Evolutionary conservation across 108 stramenopile genomes (phyloP).

Genomic region (Conticribra guillardii): DNA sequence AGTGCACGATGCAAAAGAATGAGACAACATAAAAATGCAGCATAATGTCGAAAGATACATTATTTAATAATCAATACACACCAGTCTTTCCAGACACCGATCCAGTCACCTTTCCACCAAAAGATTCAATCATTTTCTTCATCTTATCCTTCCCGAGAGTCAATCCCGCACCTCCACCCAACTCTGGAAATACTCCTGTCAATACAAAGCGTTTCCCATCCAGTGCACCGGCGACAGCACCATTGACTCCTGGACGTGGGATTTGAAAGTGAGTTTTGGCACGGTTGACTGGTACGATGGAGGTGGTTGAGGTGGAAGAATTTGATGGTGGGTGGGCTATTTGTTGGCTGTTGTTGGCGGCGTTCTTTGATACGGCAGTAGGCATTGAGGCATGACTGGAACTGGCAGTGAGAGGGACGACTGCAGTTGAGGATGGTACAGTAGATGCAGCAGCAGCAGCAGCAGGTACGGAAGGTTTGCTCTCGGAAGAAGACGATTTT

Average conservation of each 20-base stretch:
- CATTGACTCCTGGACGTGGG: constrained; percentile 57
- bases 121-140: constrained; percentile 54
- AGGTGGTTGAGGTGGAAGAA: neutral
- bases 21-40: neutral
- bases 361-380: too few relatives aligned
- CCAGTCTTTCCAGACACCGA: constrained; percentile 54
- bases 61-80: neutral
- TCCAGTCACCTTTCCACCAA: constrained; percentile 54
- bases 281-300: constrained; percentile 11
- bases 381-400: too few relatives aligned
- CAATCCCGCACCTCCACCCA: constrained; percentile 66
- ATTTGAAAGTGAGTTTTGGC: constrained; percentile 46
- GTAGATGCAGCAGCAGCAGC: too few relatives aligned
- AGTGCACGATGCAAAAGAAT: neutral
- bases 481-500: too few relatives aligned
- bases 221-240: constrained; percentile 45
- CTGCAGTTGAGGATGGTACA: too few relatives aligned
- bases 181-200: constrained; percentile 66
- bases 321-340: constrained; percentile 3
- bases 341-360: too few relatives aligned
- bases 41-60: neutral
- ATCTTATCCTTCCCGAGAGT: constrained; percentile 53
- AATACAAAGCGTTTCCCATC: constrained; percentile 54
- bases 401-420: too few relatives aligned
- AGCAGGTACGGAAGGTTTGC: too few relatives aligned